These are phyloP conservation scores for Firmiana major DNA, from an alignment of 345 rosid species.

Conservation along the genomic window DNA sequence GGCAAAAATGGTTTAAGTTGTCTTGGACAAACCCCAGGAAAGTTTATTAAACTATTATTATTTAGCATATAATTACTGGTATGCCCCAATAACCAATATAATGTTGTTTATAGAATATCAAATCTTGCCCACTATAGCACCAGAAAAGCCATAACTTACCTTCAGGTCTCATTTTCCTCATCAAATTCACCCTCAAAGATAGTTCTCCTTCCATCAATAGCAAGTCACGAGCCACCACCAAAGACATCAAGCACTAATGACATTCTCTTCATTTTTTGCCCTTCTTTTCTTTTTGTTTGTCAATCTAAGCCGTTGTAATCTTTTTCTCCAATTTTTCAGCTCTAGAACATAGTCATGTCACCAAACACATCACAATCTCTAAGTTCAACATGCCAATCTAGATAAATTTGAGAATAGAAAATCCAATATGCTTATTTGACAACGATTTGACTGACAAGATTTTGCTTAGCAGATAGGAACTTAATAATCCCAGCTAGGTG, in stretches of 20 bases:
- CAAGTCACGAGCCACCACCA: no score
- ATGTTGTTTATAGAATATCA: background rate
- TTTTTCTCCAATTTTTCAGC: background rate
- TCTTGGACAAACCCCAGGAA: background rate
- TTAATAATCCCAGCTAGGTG: background rate
- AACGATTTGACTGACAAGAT: background rate
- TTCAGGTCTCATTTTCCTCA: background rate
- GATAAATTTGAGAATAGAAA: background rate
- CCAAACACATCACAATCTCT: background rate
- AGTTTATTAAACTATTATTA: background rate
- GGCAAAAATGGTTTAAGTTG: background rate
- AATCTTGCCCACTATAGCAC: background rate
- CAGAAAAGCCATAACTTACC: background rate
- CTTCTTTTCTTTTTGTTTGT: background rate
- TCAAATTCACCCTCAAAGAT: no score
- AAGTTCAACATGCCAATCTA: background rate
- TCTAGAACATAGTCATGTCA: background rate
- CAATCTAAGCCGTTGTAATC: background rate
- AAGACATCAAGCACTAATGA: no score
- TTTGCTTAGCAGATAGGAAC: background rate
- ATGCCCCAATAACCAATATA: background rate
- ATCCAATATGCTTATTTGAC: background rate
- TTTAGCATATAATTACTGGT: background rate
- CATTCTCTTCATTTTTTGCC: background rate
- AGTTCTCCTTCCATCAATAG: background rate